phyloP scores from a whole-genome alignment of 805 yeast genomes.

The Wickerhamomyces bisporus region DNA sequence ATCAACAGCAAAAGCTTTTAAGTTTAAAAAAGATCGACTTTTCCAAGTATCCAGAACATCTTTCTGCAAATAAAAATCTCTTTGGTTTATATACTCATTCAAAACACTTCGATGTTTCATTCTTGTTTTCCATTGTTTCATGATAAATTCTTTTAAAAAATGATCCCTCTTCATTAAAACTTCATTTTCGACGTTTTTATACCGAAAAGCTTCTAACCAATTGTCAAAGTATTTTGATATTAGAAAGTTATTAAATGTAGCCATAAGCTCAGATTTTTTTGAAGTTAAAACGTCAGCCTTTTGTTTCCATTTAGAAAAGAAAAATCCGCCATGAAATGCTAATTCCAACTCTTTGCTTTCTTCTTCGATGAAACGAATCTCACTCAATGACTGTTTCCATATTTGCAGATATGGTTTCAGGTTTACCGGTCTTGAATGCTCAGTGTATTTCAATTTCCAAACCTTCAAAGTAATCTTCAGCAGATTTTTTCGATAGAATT shows the following conservation, averaged over 20 bases:
- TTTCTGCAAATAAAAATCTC: neutral
- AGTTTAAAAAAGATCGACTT: constrained; percentile 1
- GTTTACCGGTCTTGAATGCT: neutral
- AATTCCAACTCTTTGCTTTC: constrained; percentile 15
- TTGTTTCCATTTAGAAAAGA: constrained; percentile 21
- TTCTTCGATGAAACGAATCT: neutral
- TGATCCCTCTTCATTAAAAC: constrained; percentile 3
- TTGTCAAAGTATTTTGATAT: constrained; percentile 1
- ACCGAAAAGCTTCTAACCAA: constrained; percentile 9
- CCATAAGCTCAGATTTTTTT: neutral
- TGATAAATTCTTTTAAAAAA: constrained; percentile 9
- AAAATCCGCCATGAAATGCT: constrained; percentile 20
- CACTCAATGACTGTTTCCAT: constrained; percentile 8
- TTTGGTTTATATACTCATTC: neutral
- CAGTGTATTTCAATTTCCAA: constrained; percentile 12
- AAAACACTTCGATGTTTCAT: constrained; percentile 7
- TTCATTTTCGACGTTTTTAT: constrained; percentile 8
- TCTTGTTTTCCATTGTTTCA: constrained; percentile 14
- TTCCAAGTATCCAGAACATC: constrained; percentile 10
- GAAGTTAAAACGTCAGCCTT: neutral
- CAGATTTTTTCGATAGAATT: constrained; percentile 4
- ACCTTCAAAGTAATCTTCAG: constrained; percentile 1
- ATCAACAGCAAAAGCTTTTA: neutral
- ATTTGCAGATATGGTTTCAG: constrained; percentile 1
- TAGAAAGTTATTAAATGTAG: neutral